Percentiles rank a stretch among this genome's conserved stretches.
phyloP scores from a whole-genome alignment of 2,329 filamentous ascomycete species.

The Calonectria pseudoturangicola region DNA sequence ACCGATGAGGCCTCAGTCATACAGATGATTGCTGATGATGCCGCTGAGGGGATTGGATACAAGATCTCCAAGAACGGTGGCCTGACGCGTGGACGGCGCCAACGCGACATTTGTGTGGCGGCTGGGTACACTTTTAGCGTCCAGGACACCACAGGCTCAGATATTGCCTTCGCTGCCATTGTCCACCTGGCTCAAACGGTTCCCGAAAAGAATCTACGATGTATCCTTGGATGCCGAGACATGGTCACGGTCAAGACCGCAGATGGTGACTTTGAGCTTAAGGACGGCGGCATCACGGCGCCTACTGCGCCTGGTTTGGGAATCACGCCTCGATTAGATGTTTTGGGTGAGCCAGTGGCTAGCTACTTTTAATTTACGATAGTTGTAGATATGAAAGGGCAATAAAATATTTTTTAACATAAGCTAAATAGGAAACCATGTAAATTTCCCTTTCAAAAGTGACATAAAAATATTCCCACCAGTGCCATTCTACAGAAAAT shows the following conservation, averaged over 20 bases:
- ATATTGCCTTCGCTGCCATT: conserved; percentile 47
- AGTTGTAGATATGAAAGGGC: background rate
- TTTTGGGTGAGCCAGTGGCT: conserved; percentile 44
- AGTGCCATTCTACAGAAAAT: too few relatives aligned
- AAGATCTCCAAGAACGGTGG: conserved; percentile 50
- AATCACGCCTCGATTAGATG: conserved; percentile 41
- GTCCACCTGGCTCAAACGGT: conserved; percentile 46
- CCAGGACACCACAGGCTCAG: conserved; percentile 44
- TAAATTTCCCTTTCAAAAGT: too few relatives aligned
- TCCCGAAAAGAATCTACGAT: conserved; percentile 42
- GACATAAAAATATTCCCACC: too few relatives aligned
- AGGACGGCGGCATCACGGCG: conserved; percentile 39
- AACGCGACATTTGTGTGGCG: conserved; percentile 45
- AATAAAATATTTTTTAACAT: background rate
- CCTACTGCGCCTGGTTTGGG: conserved; percentile 43
- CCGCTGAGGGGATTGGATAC: conserved; percentile 43
- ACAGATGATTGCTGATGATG: conserved; percentile 45
- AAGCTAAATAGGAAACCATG: background rate
- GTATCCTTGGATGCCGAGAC: conserved; percentile 44
- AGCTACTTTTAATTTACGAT: conserved; percentile 37
- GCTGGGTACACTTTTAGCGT: conserved; percentile 47
- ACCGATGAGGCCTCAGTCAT: conserved; percentile 41
- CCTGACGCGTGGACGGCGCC: conserved; percentile 42
- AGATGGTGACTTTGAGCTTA: conserved; percentile 44
- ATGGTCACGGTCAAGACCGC: conserved; percentile 45